Evolutionary conservation across 768 basidiomycete species (phyloP).

Genomic region (Suillus weaverae): DNA sequence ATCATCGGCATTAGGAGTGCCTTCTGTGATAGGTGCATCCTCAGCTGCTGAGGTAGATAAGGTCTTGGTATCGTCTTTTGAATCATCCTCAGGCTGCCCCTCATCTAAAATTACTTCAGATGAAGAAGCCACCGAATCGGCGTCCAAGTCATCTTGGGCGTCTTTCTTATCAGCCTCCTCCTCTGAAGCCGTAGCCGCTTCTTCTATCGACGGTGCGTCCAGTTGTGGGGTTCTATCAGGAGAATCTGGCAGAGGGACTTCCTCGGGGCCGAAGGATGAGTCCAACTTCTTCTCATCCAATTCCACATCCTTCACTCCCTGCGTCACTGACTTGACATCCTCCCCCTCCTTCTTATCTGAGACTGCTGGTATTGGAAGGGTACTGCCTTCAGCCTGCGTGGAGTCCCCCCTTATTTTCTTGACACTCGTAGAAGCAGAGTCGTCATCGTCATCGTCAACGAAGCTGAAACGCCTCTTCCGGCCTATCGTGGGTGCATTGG

Average conservation of each 20-base stretch:
- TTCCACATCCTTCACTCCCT: constrained; percentile 69
- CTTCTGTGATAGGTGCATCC: constrained; percentile 8
- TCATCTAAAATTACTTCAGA: constrained; percentile 8
- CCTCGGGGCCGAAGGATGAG: constrained; percentile 28
- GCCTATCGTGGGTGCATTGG: constrained; percentile 68
- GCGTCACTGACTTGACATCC: constrained; percentile 69
- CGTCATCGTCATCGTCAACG: constrained; percentile 41
- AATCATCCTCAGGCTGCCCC: constrained; percentile 7
- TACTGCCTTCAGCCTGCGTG: constrained; percentile 32
- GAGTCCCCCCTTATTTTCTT: constrained; percentile 46
- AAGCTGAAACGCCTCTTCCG: constrained; percentile 64
- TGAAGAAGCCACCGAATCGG: constrained; percentile 28
- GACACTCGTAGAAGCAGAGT: constrained; percentile 21
- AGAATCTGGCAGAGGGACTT: constrained; percentile 40
- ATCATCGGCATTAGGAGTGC: constrained; percentile 12
- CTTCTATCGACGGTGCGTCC: constrained; percentile 14
- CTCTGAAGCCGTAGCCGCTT: constrained; percentile 1
- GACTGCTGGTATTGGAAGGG: constrained; percentile 22
- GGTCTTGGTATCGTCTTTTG: constrained; percentile 7
- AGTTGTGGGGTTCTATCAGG: constrained; percentile 27
- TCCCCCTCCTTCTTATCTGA: constrained; percentile 34
- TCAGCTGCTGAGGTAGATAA: constrained; percentile 8
- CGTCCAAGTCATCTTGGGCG: constrained; percentile 9
- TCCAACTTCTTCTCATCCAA: constrained; percentile 41
- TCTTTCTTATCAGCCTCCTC: constrained; percentile 17